phyloP scores from a whole-genome alignment of 108 stramenopile genomes.

The Pseudonitzschia delicatissima region DNA sequence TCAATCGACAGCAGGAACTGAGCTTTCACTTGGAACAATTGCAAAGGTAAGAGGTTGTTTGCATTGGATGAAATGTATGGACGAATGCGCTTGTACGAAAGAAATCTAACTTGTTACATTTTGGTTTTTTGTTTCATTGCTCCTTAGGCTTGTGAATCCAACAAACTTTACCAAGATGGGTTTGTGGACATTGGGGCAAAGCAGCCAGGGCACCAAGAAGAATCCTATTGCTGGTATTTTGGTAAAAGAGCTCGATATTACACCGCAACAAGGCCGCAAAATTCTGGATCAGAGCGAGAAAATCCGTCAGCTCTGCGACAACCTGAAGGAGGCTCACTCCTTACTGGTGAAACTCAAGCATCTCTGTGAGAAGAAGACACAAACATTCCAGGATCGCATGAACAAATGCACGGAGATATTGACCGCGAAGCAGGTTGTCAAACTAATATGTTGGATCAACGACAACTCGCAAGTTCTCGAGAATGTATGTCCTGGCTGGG shows the following conservation, averaged over 20 bases:
- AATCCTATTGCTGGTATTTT: constrained; percentile 80
- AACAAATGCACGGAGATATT: constrained; percentile 71
- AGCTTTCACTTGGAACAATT: constrained; percentile 84
- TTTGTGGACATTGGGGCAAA: constrained; percentile 82
- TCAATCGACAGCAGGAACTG: constrained; percentile 73
- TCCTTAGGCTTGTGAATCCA: constrained; percentile 57
- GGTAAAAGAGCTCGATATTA: constrained; percentile 68
- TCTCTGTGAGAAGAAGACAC: constrained; percentile 67
- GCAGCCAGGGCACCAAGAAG: constrained; percentile 53
- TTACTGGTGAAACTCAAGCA: constrained; percentile 51
- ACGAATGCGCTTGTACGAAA: not conserved
- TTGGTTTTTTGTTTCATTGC: not conserved
- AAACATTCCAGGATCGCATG: constrained; percentile 76
- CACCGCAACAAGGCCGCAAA: constrained; percentile 55
- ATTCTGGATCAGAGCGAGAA: constrained; percentile 69
- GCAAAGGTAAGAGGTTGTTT: constrained; percentile 45
- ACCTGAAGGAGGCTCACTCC: constrained; percentile 46
- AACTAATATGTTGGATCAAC: constrained; percentile 77
- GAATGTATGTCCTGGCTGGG: constrained; percentile 69
- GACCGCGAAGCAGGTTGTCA: constrained; percentile 69
- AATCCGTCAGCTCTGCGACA: constrained; percentile 60
- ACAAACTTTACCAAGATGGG: constrained; percentile 89
- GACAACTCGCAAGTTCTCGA: constrained; percentile 47
- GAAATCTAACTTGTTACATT: not conserved
- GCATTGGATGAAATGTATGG: not conserved